phyloP scores from a whole-genome alignment of 495 filamentous ascomycete species.

The Penicilliopsis zonata region DNA sequence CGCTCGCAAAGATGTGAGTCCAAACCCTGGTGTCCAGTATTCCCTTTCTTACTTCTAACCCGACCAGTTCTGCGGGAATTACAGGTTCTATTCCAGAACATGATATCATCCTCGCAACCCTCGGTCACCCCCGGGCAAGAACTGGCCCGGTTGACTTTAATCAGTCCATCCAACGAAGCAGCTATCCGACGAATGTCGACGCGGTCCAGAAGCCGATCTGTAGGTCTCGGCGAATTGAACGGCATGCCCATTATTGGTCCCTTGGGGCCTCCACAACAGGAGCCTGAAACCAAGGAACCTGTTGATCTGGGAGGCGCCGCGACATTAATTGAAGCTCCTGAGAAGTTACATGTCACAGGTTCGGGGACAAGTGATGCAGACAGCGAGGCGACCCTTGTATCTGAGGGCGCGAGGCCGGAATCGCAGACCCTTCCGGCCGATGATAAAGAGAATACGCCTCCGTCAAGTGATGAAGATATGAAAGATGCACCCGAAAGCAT shows the following conservation, averaged over 20 bases:
- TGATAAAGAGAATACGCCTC: conserved; percentile 33
- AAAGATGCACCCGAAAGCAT: conserved; percentile 4
- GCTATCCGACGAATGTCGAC: conserved; percentile 45
- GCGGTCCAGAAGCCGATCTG: conserved; percentile 24
- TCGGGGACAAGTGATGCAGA: conserved; percentile 16
- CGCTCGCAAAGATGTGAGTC: conserved; percentile 60
- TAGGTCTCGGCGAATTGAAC: conserved; percentile 36
- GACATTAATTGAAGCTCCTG: conserved; percentile 4
- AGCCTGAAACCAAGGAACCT: conserved; percentile 14
- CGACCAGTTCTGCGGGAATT: conserved; percentile 59
- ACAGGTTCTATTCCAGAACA: conserved; percentile 55
- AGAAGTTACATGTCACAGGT: conserved; percentile 4
- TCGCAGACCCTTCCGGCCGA: conserved; percentile 11
- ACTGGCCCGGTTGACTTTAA: conserved; percentile 70
- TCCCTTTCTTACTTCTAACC: neutral
- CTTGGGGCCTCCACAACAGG: conserved; percentile 27
- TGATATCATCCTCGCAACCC: conserved; percentile 44
- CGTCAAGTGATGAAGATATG: conserved; percentile 9
- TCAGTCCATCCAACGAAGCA: conserved; percentile 47
- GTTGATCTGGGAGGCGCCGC: neutral
- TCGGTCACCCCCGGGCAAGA: conserved; percentile 60
- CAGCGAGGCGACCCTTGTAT: conserved; percentile 43
- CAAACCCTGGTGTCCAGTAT: neutral
- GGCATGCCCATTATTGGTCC: conserved; percentile 41
- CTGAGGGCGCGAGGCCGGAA: conserved; percentile 17